phyloP scores from a whole-genome alignment of 2,329 filamentous ascomycete species.

The Clarireedia sp. region DNA sequence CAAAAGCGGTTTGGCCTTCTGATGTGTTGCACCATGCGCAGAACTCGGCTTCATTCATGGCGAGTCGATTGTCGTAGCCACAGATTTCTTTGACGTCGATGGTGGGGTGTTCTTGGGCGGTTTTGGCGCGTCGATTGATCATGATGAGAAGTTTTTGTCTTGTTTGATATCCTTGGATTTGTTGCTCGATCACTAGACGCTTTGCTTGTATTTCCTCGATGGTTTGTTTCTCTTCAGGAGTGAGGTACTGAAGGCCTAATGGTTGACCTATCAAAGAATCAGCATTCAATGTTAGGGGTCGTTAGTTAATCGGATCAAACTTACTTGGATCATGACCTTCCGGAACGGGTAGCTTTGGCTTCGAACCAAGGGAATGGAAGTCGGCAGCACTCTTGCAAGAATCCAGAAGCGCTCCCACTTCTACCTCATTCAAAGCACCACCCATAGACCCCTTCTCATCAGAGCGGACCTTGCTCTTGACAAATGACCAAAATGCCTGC shows the following conservation, averaged over 20 bases:
- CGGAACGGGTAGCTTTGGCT: conserved; percentile 22
- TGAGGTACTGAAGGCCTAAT: conserved; percentile 24
- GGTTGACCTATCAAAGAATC: conserved; percentile 14
- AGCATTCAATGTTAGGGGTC: background rate
- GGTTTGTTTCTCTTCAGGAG: conserved; percentile 19
- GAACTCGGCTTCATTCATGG: conserved; percentile 26
- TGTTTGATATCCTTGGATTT: conserved; percentile 16
- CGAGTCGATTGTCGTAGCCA: conserved; percentile 27
- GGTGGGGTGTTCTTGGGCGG: conserved; percentile 17
- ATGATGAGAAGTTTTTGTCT: conserved; percentile 22
- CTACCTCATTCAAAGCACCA: conserved; percentile 21
- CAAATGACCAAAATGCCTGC: conserved; percentile 18
- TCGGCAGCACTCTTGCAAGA: conserved; percentile 14
- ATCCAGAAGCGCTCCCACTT: conserved; percentile 19
- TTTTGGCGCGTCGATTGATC: conserved; percentile 21
- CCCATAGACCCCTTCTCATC: conserved; percentile 24
- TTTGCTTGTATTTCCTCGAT: conserved; percentile 19
- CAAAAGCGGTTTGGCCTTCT: conserved; percentile 22
- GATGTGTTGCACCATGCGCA: conserved; percentile 18
- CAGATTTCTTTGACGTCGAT: conserved; percentile 22
- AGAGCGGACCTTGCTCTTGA: conserved; percentile 14
- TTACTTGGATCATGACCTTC: conserved; percentile 24
- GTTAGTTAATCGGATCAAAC: background rate
- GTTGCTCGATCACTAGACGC: conserved; percentile 14
- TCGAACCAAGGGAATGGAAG: conserved; percentile 23